These are phyloP conservation scores for Tylopilus intermedius DNA, from an alignment of 768 basidiomycete genomes.

Conservation along the genomic window DNA sequence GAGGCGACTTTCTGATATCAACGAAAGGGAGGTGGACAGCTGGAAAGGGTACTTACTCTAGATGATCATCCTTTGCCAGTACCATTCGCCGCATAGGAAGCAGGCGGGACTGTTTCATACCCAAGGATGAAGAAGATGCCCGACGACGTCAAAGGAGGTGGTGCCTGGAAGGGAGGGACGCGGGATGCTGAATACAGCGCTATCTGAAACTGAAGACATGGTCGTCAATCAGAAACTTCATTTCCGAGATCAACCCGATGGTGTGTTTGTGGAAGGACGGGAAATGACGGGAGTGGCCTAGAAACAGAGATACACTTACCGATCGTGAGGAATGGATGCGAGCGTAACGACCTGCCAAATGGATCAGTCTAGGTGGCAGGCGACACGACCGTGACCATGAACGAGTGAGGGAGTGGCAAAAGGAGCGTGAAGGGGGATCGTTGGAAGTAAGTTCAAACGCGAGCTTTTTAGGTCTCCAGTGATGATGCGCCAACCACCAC, in stretches of 20 bases:
- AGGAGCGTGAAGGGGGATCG: conserved; percentile 2
- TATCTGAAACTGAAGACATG: conserved; percentile 12
- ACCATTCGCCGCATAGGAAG: conserved; percentile 22
- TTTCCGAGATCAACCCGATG: conserved; percentile 14
- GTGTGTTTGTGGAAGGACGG: conserved; percentile 6
- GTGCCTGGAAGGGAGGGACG: conserved; percentile 10
- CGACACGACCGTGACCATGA: conserved; percentile 17
- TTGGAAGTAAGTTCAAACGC: neutral
- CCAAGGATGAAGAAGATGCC: conserved; percentile 6
- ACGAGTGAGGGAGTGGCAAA: conserved; percentile 9
- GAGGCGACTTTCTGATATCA: conserved; percentile 24
- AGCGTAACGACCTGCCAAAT: neutral
- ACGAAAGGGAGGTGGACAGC: neutral
- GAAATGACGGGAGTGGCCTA: neutral
- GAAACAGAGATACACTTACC: conserved; percentile 16
- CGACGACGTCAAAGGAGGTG: conserved; percentile 8
- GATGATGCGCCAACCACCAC: conserved; percentile 12
- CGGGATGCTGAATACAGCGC: conserved; percentile 6
- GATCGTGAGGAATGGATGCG: conserved; percentile 21
- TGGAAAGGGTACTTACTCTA: conserved; percentile 21
- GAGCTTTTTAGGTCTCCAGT: conserved; percentile 14
- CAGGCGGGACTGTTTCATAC: conserved; percentile 22
- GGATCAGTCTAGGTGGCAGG: conserved; percentile 3
- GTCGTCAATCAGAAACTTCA: conserved; percentile 17
- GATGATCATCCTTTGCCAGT: conserved; percentile 21